These are phyloP conservation scores for Phaeosphaeria sp. DNA, from an alignment of 2,329 filamentous ascomycete genomes.

Conservation along the genomic window DNA sequence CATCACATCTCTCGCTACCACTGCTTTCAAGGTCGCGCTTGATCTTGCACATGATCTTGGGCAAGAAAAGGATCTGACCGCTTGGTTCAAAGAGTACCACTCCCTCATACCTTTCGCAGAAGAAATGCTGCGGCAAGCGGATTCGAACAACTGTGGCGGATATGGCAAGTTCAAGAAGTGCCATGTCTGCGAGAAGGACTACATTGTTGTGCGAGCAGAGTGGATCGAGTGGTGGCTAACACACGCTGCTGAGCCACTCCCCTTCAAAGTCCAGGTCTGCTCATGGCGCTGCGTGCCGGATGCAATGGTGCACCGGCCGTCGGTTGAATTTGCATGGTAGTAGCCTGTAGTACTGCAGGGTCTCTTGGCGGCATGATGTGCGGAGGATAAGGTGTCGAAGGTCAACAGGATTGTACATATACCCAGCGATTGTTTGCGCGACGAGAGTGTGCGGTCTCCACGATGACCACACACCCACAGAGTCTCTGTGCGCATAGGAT, in stretches of 20 bases:
- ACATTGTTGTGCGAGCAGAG: conserved; percentile 35
- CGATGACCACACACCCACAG: too few relatives aligned
- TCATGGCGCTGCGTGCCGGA: conserved; percentile 42
- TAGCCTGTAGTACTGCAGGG: neutral
- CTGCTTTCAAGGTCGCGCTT: conserved; percentile 20
- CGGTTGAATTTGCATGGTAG: conserved; percentile 9
- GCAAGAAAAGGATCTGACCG: neutral
- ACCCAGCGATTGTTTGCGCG: neutral
- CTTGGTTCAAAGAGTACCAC: neutral
- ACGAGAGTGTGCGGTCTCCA: too few relatives aligned
- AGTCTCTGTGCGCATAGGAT: too few relatives aligned
- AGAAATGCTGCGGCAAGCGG: conserved; percentile 21
- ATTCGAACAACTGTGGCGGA: conserved; percentile 14
- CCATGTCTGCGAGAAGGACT: conserved; percentile 34
- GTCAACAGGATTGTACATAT: neutral
- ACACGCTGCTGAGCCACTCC: conserved; percentile 8
- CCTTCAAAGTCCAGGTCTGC: conserved; percentile 36
- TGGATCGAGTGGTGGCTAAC: conserved; percentile 43
- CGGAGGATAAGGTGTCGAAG: neutral
- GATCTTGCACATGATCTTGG: conserved; percentile 7
- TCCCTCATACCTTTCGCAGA: conserved; percentile 15
- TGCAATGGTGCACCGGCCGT: conserved; percentile 19
- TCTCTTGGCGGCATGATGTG: neutral
- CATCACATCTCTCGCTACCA: conserved; percentile 23
- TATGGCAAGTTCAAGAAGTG: conserved; percentile 32